Conservation (phyloP, 148 eudicot genomes). For the Suaeda aralocaspica region DNA sequence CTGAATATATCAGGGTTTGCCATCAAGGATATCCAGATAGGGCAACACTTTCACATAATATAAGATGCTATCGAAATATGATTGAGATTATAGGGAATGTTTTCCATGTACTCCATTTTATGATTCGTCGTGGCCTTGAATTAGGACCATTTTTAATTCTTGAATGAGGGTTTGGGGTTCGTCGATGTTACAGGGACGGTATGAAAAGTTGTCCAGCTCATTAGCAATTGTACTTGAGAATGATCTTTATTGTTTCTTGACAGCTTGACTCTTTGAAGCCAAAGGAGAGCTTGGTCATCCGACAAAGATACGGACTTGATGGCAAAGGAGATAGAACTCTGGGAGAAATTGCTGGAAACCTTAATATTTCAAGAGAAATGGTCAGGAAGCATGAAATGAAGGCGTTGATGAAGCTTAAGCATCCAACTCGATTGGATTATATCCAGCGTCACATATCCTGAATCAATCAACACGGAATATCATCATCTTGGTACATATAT, state of each 20-base stretch:
- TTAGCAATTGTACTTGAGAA: not conserved
- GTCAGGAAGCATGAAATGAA: slow-evolving; percentile 91
- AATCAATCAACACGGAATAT: slow-evolving; percentile 10
- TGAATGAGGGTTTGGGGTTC: not conserved
- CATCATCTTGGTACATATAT: slow-evolving; percentile 15
- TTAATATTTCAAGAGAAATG: slow-evolving; percentile 94
- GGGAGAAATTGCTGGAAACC: slow-evolving; percentile 88
- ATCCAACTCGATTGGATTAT: slow-evolving; percentile 81
- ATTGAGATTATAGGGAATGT: not conserved
- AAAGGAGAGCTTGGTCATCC: slow-evolving; percentile 90
- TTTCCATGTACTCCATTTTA: not conserved
- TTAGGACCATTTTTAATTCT: not conserved
- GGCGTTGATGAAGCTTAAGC: slow-evolving; percentile 95
- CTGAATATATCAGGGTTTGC: not conserved
- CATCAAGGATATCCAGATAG: not conserved
- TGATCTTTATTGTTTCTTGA: not conserved
- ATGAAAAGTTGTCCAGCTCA: not conserved
- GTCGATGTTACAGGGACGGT: not conserved
- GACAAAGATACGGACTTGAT: slow-evolving; percentile 96
- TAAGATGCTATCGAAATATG: not conserved
- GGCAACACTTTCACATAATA: not conserved
- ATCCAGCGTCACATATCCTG: slow-evolving; percentile 59
- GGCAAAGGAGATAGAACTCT: slow-evolving; percentile 89
- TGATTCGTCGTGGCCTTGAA: not conserved
- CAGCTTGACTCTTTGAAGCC: slow-evolving; percentile 99